Evolutionary conservation across 2,329 filamentous ascomycete genomes (phyloP), one percentile per base, ranked within the genome.

Genomic region (Paradendryphiella salina): DNA sequence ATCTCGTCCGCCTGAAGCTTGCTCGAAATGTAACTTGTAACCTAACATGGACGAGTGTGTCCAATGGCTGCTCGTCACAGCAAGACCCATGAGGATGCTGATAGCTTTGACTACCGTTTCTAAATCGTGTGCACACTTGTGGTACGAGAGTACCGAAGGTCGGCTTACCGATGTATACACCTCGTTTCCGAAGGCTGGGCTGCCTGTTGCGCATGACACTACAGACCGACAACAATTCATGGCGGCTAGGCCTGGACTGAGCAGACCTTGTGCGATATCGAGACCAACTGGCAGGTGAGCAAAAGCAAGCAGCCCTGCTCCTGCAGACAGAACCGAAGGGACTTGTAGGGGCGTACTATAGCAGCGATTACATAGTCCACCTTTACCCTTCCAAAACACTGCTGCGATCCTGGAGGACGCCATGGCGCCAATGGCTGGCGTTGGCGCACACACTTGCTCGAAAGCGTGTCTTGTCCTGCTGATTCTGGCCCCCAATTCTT

Each of bases 401-500:
- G 20, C 34, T 20, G 20, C 11, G 5, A 35, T 15, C 23, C 34
- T 48, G 26, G 49, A 39, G 26, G 52, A 42, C 41, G 18, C 18
- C 23, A 35, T 11, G 4, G 28, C 36, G 34, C 26, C 37, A 35
- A 35, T 35, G 43, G 38, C 43, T 31, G 39, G 40, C 40, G 15
- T 34, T 21, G 39, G 17, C 15, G 15, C 18, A 21, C 18, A 46
- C 43, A 32, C 23, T 40, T 34, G 17, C 33, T n/a, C 18, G 32
- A 21, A 26, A 35, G 9, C 35, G 23, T 44, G 13, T 18, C 46
- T 17, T 42, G 46, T 48, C 35, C 32, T 26, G 13, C 45, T 48
- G 15, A 32, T 54, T 63, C 60, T 59, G 57, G 60, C 52, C 56
- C 54, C 46, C 45, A 51, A 46, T 23, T 23, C 17, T 26, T 64